Evolutionary conservation across 2,329 filamentous ascomycete genomes (phyloP), one percentile per base, ranked within the genome.

Genomic region (Colletotrichum graminicola): DNA sequence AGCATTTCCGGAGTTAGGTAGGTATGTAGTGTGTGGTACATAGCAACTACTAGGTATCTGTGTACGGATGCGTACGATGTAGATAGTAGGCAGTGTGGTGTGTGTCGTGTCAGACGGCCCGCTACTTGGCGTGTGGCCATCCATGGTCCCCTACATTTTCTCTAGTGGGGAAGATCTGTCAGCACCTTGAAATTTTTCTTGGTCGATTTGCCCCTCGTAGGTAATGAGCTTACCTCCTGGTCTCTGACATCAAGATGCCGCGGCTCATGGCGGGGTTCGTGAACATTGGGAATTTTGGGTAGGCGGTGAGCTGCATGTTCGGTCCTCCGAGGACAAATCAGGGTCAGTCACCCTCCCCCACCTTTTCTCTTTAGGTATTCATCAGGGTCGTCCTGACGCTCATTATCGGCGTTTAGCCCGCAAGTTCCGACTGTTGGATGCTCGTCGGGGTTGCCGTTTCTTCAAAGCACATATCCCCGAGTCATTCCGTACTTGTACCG

Each of bases 191-290:
- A 11, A 11, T 34, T 56, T 55, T 70, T 47, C 21, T 12, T 10
- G 29, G 29, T 10, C 34, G 29, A 51, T 47, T 67, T 57, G 68
- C 68, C 64, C 57, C 68, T 67, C 68, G 43, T 16, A 14, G 34
- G 8, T 34, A 11, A 11, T 7, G 34, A 1, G 34, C 2, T 16
- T 41, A 18, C 14, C 14, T 5, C 16, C 1, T n/a, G n/a, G n/a
- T n/a, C n/a, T 45, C 54, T 66, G 67, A 66, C 67, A 66, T 47
- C 43, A 67, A 54, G 43, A 62, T 71, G 64, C 68, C 68, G 68
- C 68, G 68, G 68, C 47, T 52, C 51, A 34, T 67, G 52, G 64
- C 59, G 68, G 68, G 59, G 14, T 34, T 23, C 14, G n/a, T 12
- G 32, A 55, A n/a, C 34, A 55, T 26, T 36, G 43, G 59, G 32